phyloP scores from a whole-genome alignment of 257 asterid genomes.

The Nicotiana paniculata region DNA sequence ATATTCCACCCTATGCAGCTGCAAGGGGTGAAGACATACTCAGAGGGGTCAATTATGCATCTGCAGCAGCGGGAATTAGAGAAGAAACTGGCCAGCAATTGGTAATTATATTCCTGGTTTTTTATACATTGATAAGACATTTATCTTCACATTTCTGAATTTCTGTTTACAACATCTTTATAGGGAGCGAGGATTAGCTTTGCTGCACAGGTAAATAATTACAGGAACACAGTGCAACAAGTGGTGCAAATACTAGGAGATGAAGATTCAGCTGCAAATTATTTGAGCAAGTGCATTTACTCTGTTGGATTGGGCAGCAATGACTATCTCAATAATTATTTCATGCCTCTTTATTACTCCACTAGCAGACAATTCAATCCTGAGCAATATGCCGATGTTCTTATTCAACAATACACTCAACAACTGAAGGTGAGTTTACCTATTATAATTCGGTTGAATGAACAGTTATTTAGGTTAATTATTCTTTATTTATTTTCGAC shows the following conservation, averaged over 20 bases:
- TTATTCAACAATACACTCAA: constrained; percentile 31
- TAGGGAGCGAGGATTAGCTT: constrained; percentile 69
- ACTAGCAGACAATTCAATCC: constrained; percentile 31
- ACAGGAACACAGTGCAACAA: constrained; percentile 64
- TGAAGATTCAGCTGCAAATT: constrained; percentile 27
- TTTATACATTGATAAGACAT: not conserved
- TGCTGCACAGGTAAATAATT: constrained; percentile 57
- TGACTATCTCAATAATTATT: constrained; percentile 46
- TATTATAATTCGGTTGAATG: no score
- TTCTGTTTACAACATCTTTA: not conserved
- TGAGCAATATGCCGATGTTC: constrained; percentile 32
- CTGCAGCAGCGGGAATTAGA: constrained; percentile 60
- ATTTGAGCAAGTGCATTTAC: constrained; percentile 33
- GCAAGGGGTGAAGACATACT: constrained; percentile 30
- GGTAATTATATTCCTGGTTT: constrained; percentile 15
- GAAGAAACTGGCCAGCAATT: constrained; percentile 37
- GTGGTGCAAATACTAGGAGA: constrained; percentile 37
- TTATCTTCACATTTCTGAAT: not conserved
- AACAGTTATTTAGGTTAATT: no score
- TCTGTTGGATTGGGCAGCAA: constrained; percentile 46
- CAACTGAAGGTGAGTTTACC: constrained; percentile 24
- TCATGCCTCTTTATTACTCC: constrained; percentile 39
- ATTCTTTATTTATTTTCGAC: no score
- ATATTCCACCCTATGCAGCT: constrained; percentile 33
- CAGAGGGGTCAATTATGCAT: constrained; percentile 47